These are phyloP conservation scores for Huiozyma naganishii DNA, from an alignment of 805 yeast genomes.

Conservation along the genomic window DNA sequence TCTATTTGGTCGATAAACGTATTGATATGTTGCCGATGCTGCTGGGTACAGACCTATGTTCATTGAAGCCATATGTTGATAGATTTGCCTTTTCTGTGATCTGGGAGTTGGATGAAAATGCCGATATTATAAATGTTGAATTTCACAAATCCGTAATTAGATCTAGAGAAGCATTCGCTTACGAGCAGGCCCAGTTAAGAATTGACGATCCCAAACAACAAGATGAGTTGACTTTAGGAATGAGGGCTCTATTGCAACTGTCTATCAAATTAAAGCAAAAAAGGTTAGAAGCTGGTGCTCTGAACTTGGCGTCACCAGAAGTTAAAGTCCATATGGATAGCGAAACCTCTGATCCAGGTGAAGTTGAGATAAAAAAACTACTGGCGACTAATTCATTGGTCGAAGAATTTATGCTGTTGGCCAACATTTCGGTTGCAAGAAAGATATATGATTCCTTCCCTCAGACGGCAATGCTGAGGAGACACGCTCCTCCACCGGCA, in stretches of 20 bases:
- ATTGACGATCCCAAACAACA: constrained; percentile 68
- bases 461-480: constrained; percentile 95
- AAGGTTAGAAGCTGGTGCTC: constrained; percentile 89
- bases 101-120: constrained; percentile 88
- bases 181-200: constrained; percentile 83
- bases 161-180: constrained; percentile 90
- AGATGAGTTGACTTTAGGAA: constrained; percentile 82
- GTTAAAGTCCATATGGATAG: constrained; percentile 95
- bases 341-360: constrained; percentile 94
- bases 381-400: constrained; percentile 91
- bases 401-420: constrained; percentile 96
- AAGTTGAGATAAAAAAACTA: constrained; percentile 81
- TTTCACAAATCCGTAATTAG: constrained; percentile 81
- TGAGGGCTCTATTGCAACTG: constrained; percentile 69
- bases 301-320: constrained; percentile 94
- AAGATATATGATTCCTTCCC: constrained; percentile 89
- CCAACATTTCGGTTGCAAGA: constrained; percentile 90
- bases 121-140: constrained; percentile 67
- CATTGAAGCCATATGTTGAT: constrained; percentile 89
- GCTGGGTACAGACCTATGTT: constrained; percentile 91
- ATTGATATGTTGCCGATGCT: constrained; percentile 96
- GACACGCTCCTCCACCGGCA: constrained; percentile 96
- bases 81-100: constrained; percentile 90
- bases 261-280: constrained; percentile 78
- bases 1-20: constrained; percentile 92